Conservation (phyloP, 2,329 filamentous ascomycete genomes). For the Orbilia blumenaviensis region DNA sequence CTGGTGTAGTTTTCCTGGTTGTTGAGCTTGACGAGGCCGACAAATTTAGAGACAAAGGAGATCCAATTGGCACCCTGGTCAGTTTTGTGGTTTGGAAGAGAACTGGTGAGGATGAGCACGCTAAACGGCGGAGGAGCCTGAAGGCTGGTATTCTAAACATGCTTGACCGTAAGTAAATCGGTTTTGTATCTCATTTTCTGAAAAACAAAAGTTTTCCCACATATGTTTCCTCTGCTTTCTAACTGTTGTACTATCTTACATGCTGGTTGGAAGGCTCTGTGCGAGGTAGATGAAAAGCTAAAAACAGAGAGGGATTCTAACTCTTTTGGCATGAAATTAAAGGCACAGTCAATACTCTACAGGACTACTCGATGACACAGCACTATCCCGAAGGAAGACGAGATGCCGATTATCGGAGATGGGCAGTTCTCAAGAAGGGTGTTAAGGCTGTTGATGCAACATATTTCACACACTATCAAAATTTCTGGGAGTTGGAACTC, state of each 20-base stretch:
- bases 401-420: constrained; percentile 47
- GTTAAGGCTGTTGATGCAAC: constrained; percentile 42
- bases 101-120: constrained; percentile 41
- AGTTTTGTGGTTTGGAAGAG: constrained; percentile 49
- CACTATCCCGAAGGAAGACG: constrained; percentile 46
- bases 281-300: background rate
- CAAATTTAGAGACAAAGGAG: constrained; percentile 34
- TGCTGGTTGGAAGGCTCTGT: background rate
- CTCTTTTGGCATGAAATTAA: constrained; percentile 26
- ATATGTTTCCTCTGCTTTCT: constrained; percentile 24
- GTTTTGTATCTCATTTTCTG: background rate
- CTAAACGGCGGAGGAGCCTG: constrained; percentile 36
- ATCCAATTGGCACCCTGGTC: constrained; percentile 46
- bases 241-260: background rate
- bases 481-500: constrained; percentile 49
- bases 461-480: constrained; percentile 38
- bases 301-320: constrained; percentile 20
- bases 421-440: constrained; percentile 43
- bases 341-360: constrained; percentile 50
- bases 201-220: no score
- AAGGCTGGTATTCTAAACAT: constrained; percentile 44
- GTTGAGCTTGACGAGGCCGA: constrained; percentile 46
- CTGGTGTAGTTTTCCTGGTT: constrained; percentile 40
- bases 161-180: constrained; percentile 42
- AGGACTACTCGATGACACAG: constrained; percentile 50